phyloP scores from a whole-genome alignment of 345 rosid genomes.

The Dimocarpus longan region DNA sequence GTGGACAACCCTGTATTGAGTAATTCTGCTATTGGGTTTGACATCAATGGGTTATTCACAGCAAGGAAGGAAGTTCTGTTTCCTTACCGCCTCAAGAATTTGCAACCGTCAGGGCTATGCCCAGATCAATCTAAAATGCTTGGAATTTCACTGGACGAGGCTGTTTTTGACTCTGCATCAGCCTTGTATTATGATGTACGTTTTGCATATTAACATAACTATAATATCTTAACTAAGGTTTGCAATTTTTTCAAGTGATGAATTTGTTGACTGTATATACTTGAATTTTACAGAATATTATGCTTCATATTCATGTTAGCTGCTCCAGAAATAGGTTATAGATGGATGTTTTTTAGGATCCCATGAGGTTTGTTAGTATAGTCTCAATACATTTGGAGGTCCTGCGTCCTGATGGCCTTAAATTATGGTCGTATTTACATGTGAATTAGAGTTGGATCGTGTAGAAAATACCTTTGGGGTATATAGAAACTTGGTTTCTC shows the following conservation, averaged over 20 bases:
- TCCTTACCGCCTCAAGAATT: conserved; percentile 26
- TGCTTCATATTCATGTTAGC: conserved; percentile 3
- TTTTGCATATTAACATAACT: conserved; percentile 19
- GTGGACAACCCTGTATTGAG: conserved; percentile 65
- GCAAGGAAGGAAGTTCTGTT: conserved; percentile 33
- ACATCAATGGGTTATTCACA: conserved; percentile 80
- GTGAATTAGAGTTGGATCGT: background rate
- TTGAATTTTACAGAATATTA: background rate
- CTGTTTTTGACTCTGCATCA: conserved; percentile 88
- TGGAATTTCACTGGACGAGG: conserved; percentile 84
- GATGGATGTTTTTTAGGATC: background rate
- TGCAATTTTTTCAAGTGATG: background rate
- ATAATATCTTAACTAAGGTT: background rate
- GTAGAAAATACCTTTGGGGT: background rate
- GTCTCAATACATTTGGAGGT: background rate
- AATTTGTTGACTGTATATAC: conserved; percentile 3
- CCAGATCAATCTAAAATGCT: conserved; percentile 74
- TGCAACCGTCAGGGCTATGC: conserved; percentile 54
- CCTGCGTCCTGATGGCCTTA: background rate
- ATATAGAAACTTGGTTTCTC: background rate
- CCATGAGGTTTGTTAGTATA: background rate
- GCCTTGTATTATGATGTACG: conserved; percentile 88
- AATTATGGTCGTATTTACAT: background rate
- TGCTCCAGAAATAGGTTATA: conserved; percentile 5
- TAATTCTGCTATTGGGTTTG: conserved; percentile 76